Base-by-base conservation (phyloP, 345 rosid genomes). In the Lumnitzera littorea region DNA sequence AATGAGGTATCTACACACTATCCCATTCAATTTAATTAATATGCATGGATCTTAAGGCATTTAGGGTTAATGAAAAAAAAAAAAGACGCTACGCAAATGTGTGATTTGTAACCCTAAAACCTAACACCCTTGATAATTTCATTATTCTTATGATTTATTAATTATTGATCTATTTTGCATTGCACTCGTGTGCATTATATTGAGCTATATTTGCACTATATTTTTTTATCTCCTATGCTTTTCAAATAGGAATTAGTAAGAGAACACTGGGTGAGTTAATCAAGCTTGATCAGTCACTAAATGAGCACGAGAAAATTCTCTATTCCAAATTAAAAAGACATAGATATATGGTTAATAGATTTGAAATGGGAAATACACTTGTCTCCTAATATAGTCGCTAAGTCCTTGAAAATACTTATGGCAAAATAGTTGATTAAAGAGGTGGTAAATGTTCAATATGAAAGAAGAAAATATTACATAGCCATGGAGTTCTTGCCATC, bases 401-500 rank as follows among this genome's bases (percentile, higher is more conserved):
- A 89, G 64, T 58, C 77, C 43, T 51, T 86, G 13, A 57, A 73
- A 60, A 62, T 76, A 4, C 95, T 88, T 17, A 69, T 58, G 43
- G 56, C 69, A 57, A 84, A 68, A 61, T 60, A 61, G 13, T 62
- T 82, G 71, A 83, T 91, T 65, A 88, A 86, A 71, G 87, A 78
- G 52, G 84, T 87, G 24, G 73, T 68, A n/a, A 85, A 73, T 77
- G 76, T 84, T 62, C 84, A 82, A 58, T 76, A 64, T 74, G 84
- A 71, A 61, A 83, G 81, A 0, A 47, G 56, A 64, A 94, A 86
- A 67, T 83, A 76, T 67, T 78, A 24, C 50, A 66, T 88, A 56
- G 89, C 95, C 0, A 41, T 69, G 0, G 96, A 88, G 67, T 88
- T 86, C 51, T 77, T 83, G 62, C 92, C 95, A 4, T 71, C 86